These are phyloP conservation scores for Leishmania guyanensis DNA, from an alignment of 208 protist genomes.

Conservation along the genomic window DNA sequence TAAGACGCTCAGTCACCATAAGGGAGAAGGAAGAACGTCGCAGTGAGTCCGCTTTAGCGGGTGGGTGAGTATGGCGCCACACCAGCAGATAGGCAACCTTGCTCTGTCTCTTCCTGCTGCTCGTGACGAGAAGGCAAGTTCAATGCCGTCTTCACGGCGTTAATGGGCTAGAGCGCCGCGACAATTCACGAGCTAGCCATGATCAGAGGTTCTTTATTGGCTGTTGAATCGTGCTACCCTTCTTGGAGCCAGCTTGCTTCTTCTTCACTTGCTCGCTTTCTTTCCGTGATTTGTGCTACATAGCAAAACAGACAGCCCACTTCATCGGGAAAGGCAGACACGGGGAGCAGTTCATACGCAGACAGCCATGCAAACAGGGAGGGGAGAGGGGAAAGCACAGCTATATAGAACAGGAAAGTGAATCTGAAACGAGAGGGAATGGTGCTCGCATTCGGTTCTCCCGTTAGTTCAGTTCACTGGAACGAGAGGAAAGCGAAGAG, in stretches of 20 bases:
- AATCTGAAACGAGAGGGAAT: background rate
- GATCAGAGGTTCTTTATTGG: background rate
- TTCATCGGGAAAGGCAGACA: background rate
- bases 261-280: background rate
- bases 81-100: background rate
- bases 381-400: too few species aligned
- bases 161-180: background rate
- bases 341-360: background rate
- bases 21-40: background rate
- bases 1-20: background rate
- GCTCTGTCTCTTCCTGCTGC: background rate
- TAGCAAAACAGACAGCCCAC: background rate
- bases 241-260: background rate
- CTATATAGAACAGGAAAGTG: too few species aligned
- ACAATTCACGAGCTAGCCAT: background rate
- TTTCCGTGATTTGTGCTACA: background rate
- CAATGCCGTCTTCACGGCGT: background rate
- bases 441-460: background rate
- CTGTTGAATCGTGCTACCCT: too few species aligned
- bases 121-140: background rate
- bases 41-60: background rate
- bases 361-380: background rate
- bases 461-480: background rate
- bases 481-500: background rate
- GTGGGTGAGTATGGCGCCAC: background rate